phyloP scores from a whole-genome alignment of 306 rosid species.

The Sicyos baderoa region DNA sequence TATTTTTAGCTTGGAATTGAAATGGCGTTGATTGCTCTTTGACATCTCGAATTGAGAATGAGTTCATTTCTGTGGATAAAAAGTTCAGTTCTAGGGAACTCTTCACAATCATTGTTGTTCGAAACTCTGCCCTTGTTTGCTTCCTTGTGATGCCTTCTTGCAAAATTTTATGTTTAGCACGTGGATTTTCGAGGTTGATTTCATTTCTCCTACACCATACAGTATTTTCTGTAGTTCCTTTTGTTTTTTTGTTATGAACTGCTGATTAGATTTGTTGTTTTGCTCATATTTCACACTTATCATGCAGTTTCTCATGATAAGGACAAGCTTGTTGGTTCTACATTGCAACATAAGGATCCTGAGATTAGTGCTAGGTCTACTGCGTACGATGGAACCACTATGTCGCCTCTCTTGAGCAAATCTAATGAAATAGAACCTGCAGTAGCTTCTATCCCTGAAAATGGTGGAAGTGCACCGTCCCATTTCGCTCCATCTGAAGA shows the following conservation, averaged over 20 bases:
- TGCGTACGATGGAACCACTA: constrained; percentile 18
- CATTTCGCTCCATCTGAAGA: not conserved
- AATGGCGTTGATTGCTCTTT: not conserved
- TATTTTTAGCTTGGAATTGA: constrained; percentile 2
- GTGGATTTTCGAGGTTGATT: not conserved
- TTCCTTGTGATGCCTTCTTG: not conserved
- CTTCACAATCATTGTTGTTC: not conserved
- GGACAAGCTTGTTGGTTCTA: constrained; percentile 25
- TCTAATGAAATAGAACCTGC: constrained; percentile 17
- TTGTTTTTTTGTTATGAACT: not conserved
- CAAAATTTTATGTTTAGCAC: not conserved
- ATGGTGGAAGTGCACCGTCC: constrained; percentile 18
- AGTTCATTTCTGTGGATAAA: not conserved
- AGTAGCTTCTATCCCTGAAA: constrained; percentile 12
- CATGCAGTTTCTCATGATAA: constrained; percentile 36
- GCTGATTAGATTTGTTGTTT: not conserved
- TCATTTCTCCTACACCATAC: not conserved
- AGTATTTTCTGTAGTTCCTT: not conserved
- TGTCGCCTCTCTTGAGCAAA: not conserved
- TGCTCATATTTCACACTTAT: not conserved
- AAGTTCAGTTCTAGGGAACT: not conserved
- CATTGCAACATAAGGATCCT: constrained; percentile 25
- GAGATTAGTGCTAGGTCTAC: constrained; percentile 16
- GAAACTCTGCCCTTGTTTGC: not conserved
- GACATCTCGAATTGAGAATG: not conserved